These are phyloP conservation scores for Coemansia sp. DNA, from an alignment of 192 early-diverging fungal species.

Conservation along the genomic window DNA sequence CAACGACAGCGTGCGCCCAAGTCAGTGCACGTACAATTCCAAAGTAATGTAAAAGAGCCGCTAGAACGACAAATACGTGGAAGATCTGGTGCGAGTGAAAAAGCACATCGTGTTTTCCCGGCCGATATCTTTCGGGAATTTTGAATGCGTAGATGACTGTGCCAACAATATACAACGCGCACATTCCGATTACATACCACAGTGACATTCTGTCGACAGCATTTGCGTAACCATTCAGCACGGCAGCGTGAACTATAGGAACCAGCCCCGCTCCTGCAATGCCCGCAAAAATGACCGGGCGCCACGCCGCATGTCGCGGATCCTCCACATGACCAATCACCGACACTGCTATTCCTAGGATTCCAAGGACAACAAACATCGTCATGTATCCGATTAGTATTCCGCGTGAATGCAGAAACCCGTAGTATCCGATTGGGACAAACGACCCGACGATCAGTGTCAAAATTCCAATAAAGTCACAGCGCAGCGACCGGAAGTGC, in stretches of 20 bases:
- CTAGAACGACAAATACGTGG: conserved; percentile 79
- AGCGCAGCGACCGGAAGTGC: conserved; percentile 58
- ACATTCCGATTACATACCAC: conserved; percentile 69
- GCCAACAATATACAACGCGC: conserved; percentile 71
- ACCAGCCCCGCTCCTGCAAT: conserved; percentile 77
- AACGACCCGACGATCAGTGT: conserved; percentile 68
- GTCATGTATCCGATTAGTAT: conserved; percentile 61
- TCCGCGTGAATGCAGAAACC: conserved; percentile 58
- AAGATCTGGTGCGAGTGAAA: conserved; percentile 91
- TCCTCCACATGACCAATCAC: conserved; percentile 65
- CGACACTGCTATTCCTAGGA: conserved; percentile 62
- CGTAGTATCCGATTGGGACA: conserved; percentile 51
- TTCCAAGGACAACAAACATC: conserved; percentile 64
- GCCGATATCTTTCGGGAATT: conserved; percentile 79
- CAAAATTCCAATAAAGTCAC: conserved; percentile 91
- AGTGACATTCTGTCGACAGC: conserved; percentile 60
- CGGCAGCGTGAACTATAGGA: conserved; percentile 69
- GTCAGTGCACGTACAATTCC: conserved; percentile 63
- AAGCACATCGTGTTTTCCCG: conserved; percentile 77
- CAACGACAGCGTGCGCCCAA: conserved; percentile 22
- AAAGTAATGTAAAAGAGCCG: conserved; percentile 69
- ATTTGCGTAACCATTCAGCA: conserved; percentile 64
- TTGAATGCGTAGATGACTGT: conserved; percentile 80
- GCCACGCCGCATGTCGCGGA: conserved; percentile 70
- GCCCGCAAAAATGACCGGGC: conserved; percentile 75